Conservation (phyloP, 2,329 filamentous ascomycete species). For the Xylariaceae sp. region DNA sequence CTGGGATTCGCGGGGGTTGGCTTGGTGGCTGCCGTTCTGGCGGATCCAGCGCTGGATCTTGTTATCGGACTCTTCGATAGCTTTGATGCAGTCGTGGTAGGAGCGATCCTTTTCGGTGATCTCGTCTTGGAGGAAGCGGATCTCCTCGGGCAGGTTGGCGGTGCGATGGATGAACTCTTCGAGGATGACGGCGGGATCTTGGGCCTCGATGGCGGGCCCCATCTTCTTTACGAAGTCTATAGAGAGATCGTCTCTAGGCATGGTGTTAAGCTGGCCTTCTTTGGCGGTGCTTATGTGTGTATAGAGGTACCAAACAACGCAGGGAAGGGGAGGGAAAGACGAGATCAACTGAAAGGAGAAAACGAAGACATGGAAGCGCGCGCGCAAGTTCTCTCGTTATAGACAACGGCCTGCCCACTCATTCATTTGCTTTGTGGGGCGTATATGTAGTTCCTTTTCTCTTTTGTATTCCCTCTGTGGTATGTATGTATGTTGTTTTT, state of each 20-base stretch:
- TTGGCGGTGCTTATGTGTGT: slow-evolving; percentile 20
- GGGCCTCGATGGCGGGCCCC: slow-evolving; percentile 54
- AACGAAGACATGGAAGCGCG: background rate
- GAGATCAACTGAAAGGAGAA: background rate
- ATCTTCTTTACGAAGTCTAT: slow-evolving; percentile 68
- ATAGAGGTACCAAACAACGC: background rate
- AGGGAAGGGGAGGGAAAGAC: slow-evolving; percentile 6
- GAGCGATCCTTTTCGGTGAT: slow-evolving; percentile 74
- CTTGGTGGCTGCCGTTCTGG: slow-evolving; percentile 66
- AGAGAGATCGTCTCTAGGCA: slow-evolving; percentile 70
- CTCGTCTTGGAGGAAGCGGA: slow-evolving; percentile 79
- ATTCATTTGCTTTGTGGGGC: background rate
- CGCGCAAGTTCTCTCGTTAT: background rate
- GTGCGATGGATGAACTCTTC: slow-evolving; percentile 74
- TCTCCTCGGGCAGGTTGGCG: slow-evolving; percentile 76
- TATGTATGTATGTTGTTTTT: background rate
- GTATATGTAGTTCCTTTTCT: too few relatives aligned
- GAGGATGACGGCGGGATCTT: slow-evolving; percentile 65
- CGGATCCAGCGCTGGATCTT: slow-evolving; percentile 81
- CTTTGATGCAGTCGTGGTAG: slow-evolving; percentile 63
- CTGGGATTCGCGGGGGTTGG: slow-evolving; percentile 70
- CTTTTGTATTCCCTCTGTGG: background rate
- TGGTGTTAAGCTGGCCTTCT: slow-evolving; percentile 51
- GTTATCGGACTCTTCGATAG: slow-evolving; percentile 67
- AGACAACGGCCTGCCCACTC: background rate